Conservation (phyloP, 1,139 yeast species). For the Maudiozyma humilis region DNA sequence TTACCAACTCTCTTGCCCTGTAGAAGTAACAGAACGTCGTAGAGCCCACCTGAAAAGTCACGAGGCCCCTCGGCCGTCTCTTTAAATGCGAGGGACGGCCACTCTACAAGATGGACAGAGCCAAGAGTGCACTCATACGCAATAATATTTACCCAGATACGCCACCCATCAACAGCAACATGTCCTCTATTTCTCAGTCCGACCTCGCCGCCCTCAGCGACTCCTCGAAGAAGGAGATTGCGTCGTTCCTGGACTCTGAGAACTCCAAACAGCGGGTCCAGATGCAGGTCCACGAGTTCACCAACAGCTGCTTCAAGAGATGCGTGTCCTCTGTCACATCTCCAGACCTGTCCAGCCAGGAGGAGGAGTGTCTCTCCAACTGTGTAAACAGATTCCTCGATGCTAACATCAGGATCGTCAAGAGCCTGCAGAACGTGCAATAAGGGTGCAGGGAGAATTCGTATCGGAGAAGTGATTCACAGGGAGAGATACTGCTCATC, state of each 20-base stretch:
- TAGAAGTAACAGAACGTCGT: not conserved
- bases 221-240: slow-evolving; percentile 61
- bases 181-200: slow-evolving; percentile 48
- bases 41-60: too few relatives aligned
- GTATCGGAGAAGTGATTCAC: too few relatives aligned
- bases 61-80: too few relatives aligned
- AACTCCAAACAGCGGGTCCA: slow-evolving; percentile 84
- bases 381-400: slow-evolving; percentile 84
- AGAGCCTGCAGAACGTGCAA: slow-evolving; percentile 35
- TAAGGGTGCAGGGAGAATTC: slow-evolving; percentile 5
- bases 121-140: too few relatives aligned
- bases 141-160: too few relatives aligned
- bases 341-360: slow-evolving; percentile 46
- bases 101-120: too few relatives aligned
- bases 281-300: slow-evolving; percentile 74
- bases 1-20: too few relatives aligned
- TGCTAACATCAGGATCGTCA: slow-evolving; percentile 77
- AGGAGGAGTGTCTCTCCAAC: slow-evolving; percentile 67
- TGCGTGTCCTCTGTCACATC: slow-evolving; percentile 56
- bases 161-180: not conserved
- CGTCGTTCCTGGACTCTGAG: slow-evolving; percentile 71
- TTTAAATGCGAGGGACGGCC: too few relatives aligned
- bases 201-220: slow-evolving; percentile 63
- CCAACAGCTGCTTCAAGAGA: slow-evolving; percentile 84
- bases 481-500: too few relatives aligned